These are phyloP conservation scores for Graphilbum fragrans DNA, from an alignment of 2,329 filamentous ascomycete species.

Conservation along the genomic window DNA sequence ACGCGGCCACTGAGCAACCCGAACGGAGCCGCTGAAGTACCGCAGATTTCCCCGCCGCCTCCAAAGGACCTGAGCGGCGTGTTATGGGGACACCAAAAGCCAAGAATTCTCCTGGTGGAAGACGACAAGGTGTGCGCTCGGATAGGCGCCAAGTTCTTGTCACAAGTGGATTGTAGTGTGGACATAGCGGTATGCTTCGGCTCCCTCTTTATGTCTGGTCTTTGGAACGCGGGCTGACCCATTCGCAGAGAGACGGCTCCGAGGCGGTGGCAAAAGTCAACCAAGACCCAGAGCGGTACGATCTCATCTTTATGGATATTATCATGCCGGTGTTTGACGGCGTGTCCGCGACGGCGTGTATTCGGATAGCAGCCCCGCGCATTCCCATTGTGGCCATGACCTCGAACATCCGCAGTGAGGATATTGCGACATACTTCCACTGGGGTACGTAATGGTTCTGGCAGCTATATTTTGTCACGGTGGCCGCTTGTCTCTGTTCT, in stretches of 20 bases:
- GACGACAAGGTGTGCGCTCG: slow-evolving; percentile 58
- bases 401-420: slow-evolving; percentile 91
- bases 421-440: slow-evolving; percentile 94
- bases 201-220: slow-evolving; percentile 7
- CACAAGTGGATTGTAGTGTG: slow-evolving; percentile 53
- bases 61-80: slow-evolving; percentile 25
- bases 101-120: slow-evolving; percentile 82
- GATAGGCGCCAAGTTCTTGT: slow-evolving; percentile 56
- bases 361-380: slow-evolving; percentile 71
- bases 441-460: slow-evolving; percentile 61
- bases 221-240: neutral
- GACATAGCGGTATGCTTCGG: slow-evolving; percentile 49
- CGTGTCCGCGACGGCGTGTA: slow-evolving; percentile 86
- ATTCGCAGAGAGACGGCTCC: slow-evolving; percentile 56
- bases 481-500: no score
- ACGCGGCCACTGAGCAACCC: slow-evolving; percentile 55
- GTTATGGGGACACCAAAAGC: slow-evolving; percentile 50
- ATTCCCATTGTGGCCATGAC: slow-evolving; percentile 97
- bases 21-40: slow-evolving; percentile 25
- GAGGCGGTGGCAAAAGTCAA: slow-evolving; percentile 83
- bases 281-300: slow-evolving; percentile 36
- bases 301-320: slow-evolving; percentile 78
- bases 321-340: slow-evolving; percentile 97
- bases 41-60: slow-evolving; percentile 24
- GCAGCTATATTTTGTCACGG: no score